These are phyloP conservation scores for Madurella fahalii DNA, from an alignment of 2,329 filamentous ascomycete genomes.

Conservation along the genomic window DNA sequence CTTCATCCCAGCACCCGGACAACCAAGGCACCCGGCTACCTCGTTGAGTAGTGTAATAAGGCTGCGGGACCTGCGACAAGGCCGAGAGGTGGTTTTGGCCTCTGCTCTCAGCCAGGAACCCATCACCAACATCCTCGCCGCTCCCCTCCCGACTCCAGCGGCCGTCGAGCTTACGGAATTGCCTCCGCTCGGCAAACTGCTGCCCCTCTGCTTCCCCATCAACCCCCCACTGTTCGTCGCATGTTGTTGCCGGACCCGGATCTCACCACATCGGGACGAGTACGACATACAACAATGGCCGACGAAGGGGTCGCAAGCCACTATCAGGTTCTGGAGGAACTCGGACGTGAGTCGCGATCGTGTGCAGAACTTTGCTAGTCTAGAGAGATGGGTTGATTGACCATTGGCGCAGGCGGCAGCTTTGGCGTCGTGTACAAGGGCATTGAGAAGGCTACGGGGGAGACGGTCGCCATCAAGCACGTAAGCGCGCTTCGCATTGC, in stretches of 20 bases:
- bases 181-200: no score
- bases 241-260: neutral
- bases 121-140: constrained; percentile 2
- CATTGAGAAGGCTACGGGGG: constrained; percentile 83
- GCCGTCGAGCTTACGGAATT: no score
- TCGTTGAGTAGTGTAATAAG: constrained; percentile 12
- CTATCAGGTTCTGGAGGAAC: constrained; percentile 93
- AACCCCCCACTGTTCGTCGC: constrained; percentile 8
- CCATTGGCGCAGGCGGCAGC: constrained; percentile 65
- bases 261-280: constrained; percentile 1
- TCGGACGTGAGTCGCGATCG: constrained; percentile 68
- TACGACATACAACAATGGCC: constrained; percentile 40
- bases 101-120: constrained; percentile 7
- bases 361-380: neutral
- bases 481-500: constrained; percentile 47
- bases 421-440: constrained; percentile 98
- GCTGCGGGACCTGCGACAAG: neutral
- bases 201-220: neutral
- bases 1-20: constrained; percentile 22
- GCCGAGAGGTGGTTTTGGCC: neutral
- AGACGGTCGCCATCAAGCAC: constrained; percentile 95
- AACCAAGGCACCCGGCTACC: constrained; percentile 19
- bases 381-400: constrained; percentile 10
- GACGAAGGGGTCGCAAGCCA: constrained; percentile 70
- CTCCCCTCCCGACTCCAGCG: neutral